phyloP scores from a whole-genome alignment of 2,329 filamentous ascomycete genomes.

The Pseudohalonectria lignicola region DNA sequence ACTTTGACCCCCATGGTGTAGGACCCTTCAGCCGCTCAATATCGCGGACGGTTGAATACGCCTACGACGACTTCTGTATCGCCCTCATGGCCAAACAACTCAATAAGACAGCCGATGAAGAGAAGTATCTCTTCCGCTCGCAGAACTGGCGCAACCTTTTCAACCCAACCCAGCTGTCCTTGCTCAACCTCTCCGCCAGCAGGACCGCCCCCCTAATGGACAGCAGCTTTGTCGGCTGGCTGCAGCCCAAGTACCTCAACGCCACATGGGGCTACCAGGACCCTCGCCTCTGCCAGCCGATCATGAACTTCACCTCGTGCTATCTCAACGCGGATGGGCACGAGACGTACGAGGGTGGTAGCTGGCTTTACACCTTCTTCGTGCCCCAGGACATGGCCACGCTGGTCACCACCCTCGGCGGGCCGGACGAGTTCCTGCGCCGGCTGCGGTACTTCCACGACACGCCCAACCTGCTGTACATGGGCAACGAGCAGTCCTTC shows the following conservation, averaged over 20 bases:
- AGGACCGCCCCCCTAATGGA: slow-evolving; percentile 18
- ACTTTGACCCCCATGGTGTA: slow-evolving; percentile 48
- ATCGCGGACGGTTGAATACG: slow-evolving; percentile 61
- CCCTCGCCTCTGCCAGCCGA: slow-evolving; percentile 46
- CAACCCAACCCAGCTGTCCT: slow-evolving; percentile 44
- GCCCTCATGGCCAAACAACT: slow-evolving; percentile 45
- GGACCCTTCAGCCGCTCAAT: slow-evolving; percentile 57
- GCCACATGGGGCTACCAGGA: slow-evolving; percentile 56
- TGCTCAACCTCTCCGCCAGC: slow-evolving; percentile 23
- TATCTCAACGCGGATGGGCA: slow-evolving; percentile 26
- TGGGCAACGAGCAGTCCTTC: slow-evolving; percentile 43
- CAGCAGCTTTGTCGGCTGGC: slow-evolving; percentile 54
- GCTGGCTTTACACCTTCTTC: slow-evolving; percentile 59
- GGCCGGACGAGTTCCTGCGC: slow-evolving; percentile 34
- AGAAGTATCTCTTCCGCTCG: slow-evolving; percentile 44
- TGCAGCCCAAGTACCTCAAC: slow-evolving; percentile 55
- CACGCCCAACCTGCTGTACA: slow-evolving; percentile 24
- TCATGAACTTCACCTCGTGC: slow-evolving; percentile 24
- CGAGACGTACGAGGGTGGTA: slow-evolving; percentile 58
- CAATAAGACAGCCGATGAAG: slow-evolving; percentile 38
- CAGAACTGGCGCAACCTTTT: slow-evolving; percentile 55
- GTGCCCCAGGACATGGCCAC: slow-evolving; percentile 27
- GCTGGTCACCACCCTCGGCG: slow-evolving; percentile 43
- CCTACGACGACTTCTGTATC: slow-evolving; percentile 62
- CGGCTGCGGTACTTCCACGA: slow-evolving; percentile 46